Percentiles rank a stretch among this genome's conserved stretches.
Conservation (phyloP, 2,329 filamentous ascomycete species). For the Fusarium caatingaense region DNA sequence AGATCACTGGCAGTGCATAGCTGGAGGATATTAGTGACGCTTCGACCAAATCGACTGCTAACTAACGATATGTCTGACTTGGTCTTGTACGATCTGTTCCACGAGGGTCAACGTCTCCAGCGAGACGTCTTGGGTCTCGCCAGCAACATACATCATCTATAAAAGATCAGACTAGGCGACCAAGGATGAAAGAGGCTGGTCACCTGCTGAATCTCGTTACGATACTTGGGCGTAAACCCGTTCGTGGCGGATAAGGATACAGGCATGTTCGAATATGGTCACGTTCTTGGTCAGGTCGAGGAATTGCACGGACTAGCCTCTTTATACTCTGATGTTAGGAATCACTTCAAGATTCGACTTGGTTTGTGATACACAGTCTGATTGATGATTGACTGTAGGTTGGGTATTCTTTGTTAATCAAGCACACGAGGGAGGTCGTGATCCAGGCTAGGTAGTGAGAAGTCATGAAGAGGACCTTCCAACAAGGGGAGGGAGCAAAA, state of each 20-base stretch:
- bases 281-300: neutral
- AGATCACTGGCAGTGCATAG: conserved; percentile 86
- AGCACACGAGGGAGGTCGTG: neutral
- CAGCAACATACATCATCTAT: conserved; percentile 39
- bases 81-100: conserved; percentile 94
- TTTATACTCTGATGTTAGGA: neutral
- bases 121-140: conserved; percentile 54
- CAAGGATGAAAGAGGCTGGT: fast-evolving
- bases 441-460: neutral
- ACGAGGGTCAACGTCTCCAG: conserved; percentile 92
- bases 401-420: conserved; percentile 4
- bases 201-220: conserved; percentile 28
- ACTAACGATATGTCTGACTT: conserved; percentile 88
- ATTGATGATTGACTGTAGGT: neutral
- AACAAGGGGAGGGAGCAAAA: neutral
- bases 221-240: neutral
- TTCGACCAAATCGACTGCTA: fast-evolving
- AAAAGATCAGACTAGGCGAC: fast-evolving
- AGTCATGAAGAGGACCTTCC: neutral
- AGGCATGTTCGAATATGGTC: neutral
- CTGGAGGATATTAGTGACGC: conserved; percentile 53
- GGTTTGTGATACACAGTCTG: neutral
- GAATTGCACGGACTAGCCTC: neutral
- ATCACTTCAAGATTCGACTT: neutral
- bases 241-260: neutral